A percentile compares a stretch with the other conserved stretches of the same genome.
Conservation (phyloP, 805 yeast species). For the Starmera amethionina region DNA sequence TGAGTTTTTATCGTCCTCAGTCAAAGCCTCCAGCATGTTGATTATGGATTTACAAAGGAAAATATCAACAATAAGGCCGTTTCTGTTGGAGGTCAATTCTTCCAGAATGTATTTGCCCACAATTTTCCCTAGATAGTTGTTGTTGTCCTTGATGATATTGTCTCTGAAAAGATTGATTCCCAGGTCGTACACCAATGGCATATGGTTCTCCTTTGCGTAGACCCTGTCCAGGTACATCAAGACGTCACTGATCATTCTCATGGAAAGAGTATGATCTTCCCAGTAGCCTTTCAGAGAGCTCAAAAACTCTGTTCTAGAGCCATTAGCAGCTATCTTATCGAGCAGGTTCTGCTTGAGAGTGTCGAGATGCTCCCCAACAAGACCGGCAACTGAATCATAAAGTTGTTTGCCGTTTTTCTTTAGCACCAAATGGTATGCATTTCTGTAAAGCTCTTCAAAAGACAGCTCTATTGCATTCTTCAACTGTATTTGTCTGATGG, state of each 20-base stretch:
- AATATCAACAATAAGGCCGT: conserved; percentile 46
- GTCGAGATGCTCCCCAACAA: conserved; percentile 39
- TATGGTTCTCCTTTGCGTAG: conserved; percentile 59
- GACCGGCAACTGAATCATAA: conserved; percentile 47
- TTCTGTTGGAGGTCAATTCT: conserved; percentile 48
- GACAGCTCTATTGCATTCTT: conserved; percentile 67
- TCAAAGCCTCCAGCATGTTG: conserved; percentile 60
- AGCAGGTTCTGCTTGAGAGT: conserved; percentile 13
- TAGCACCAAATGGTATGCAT: conserved; percentile 67
- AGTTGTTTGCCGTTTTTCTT: conserved; percentile 56
- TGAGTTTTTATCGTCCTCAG: conserved; percentile 28
- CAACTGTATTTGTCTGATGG: conserved; percentile 61
- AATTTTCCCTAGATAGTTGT: conserved; percentile 39
- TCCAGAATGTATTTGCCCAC: conserved; percentile 40
- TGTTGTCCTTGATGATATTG: conserved; percentile 39
- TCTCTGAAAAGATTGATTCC: conserved; percentile 64
- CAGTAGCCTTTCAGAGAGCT: conserved; percentile 30
- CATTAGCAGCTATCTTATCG: conserved; percentile 8
- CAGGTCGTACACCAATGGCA: conserved; percentile 59
- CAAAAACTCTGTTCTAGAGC: background rate
- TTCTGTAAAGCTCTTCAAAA: conserved; percentile 74
- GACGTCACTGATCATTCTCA: conserved; percentile 76
- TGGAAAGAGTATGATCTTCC: conserved; percentile 62
- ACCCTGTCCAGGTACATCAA: conserved; percentile 82
- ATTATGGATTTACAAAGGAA: conserved; percentile 51